Base-by-base conservation (phyloP, 2,329 filamentous ascomycete genomes). In the Calycina marina region DNA sequence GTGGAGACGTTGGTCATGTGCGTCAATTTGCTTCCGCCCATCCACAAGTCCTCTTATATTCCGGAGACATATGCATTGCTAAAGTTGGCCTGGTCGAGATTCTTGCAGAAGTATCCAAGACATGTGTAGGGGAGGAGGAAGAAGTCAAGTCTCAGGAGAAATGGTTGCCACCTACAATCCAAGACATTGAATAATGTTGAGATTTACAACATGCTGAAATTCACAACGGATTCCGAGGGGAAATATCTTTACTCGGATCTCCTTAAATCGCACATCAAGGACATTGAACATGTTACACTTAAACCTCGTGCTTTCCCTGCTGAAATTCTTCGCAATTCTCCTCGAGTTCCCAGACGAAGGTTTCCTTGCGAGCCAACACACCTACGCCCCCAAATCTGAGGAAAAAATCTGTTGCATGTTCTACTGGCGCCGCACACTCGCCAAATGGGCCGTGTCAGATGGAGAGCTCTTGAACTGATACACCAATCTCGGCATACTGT, bases 351-450 rank as follows among this genome's bases (percentile, higher is more conserved):
- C 69, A 0, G 62, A 69, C 20, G 70, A 77, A 44, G 61, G 72
- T 2, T 60, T 65, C 35, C 56, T 77, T 18, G 58, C 68, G 39
- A 56, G 61, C 12, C 55, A 67, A 5, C 72, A 77, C 47, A 58
- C 56, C 11, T 77, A 74, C 48, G 61, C 72, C 2, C 57, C 62
- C n/a, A 11, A 14, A 12, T 26, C 25, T 12, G 69, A 75, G 38
- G 67, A 69, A 14, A 69, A 75, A 36, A 57, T 75, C n/a, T 61
- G 72, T 3, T 75, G 73, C 48, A 75, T 75, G 68, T 58, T 65
- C 30, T 73, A 73, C 38, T 57, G 59, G 6, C 59, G 61, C 0
- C 63, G 68, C 20, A 59, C 55, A 0, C 47, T 56, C 0, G 59
- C 65, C n/a, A 60, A 67, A 14, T n/a, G 18, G 11, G 28, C 17